These are phyloP conservation scores for Helotiales sp. DNA, from an alignment of 2,329 filamentous ascomycete genomes.

Conservation along the genomic window DNA sequence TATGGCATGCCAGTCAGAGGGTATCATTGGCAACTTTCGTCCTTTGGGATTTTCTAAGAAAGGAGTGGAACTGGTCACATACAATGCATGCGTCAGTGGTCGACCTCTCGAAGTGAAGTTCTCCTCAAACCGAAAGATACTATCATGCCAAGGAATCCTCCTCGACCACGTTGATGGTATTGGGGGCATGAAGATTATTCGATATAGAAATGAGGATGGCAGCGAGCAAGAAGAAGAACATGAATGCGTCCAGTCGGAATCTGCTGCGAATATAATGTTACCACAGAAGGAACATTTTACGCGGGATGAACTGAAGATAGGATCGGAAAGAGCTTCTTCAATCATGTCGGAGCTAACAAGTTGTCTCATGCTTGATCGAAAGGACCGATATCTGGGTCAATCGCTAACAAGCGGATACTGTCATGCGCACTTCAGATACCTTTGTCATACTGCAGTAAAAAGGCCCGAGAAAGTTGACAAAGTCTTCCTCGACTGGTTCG, in stretches of 20 bases:
- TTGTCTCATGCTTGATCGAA: slow-evolving; percentile 11
- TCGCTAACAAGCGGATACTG: slow-evolving; percentile 2
- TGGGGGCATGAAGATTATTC: slow-evolving; percentile 10
- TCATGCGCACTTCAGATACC: background rate
- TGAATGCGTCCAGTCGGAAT: background rate
- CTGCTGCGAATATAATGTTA: background rate
- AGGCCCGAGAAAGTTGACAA: slow-evolving; percentile 2
- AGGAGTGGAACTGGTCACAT: background rate
- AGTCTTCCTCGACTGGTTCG: slow-evolving; percentile 13
- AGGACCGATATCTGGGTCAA: slow-evolving; percentile 11
- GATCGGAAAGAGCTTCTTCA: background rate
- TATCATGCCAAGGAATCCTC: slow-evolving; percentile 9
- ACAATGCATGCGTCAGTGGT: background rate
- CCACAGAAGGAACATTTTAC: background rate
- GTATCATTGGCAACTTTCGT: slow-evolving; percentile 13
- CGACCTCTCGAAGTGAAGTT: background rate
- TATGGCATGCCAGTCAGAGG: slow-evolving; percentile 9
- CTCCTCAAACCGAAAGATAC: slow-evolving; percentile 2
- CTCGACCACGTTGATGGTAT: slow-evolving; percentile 17
- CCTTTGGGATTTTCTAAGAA: background rate
- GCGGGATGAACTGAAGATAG: background rate
- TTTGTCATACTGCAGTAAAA: background rate
- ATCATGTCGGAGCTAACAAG: background rate
- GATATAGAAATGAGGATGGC: slow-evolving; percentile 1
- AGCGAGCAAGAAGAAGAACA: background rate